These are phyloP conservation scores for Lunularia cruciata DNA, from an alignment of 225 moss, liverwort and hornwort genomes.

Conservation along the genomic window DNA sequence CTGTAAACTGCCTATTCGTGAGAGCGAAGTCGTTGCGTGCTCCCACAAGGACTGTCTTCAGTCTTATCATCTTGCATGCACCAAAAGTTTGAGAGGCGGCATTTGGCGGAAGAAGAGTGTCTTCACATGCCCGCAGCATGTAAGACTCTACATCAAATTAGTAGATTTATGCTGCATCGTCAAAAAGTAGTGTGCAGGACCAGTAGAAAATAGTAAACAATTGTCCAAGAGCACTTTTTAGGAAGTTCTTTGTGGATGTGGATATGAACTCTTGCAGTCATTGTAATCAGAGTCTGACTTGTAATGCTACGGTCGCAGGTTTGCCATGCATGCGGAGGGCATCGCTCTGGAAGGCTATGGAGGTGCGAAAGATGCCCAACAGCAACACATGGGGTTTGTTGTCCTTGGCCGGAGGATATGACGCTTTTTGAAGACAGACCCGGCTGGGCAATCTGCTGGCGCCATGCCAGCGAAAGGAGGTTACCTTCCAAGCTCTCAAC, in stretches of 20 bases:
- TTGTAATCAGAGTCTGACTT: too few species aligned
- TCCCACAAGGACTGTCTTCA: constrained; percentile 55
- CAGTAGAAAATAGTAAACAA: too few species aligned
- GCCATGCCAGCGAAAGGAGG: constrained; percentile 51
- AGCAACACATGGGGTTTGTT: constrained; percentile 69
- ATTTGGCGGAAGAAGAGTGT: constrained; percentile 59
- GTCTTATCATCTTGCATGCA: constrained; percentile 61
- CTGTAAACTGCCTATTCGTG: constrained; percentile 25
- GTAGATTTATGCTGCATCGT: too few species aligned
- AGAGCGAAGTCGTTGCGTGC: constrained; percentile 47
- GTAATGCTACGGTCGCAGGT: constrained; percentile 52
- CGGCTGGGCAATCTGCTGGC: constrained; percentile 89
- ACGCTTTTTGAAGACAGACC: constrained; percentile 56
- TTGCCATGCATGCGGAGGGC: constrained; percentile 64
- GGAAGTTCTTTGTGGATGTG: too few species aligned
- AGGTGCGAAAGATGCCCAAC: constrained; percentile 68
- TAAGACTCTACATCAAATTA: constrained; percentile 38
- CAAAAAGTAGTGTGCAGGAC: too few species aligned
- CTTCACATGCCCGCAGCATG: constrained; percentile 72
- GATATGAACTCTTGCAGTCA: too few species aligned
- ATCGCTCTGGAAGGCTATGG: constrained; percentile 61
- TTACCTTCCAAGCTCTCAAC: constrained; percentile 20
- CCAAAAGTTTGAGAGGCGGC: constrained; percentile 47
- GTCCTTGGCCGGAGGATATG: constrained; percentile 60
- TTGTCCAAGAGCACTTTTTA: too few species aligned